Evolutionary conservation across 768 basidiomycete genomes (phyloP).

Genomic region (Collybia sp.): DNA sequence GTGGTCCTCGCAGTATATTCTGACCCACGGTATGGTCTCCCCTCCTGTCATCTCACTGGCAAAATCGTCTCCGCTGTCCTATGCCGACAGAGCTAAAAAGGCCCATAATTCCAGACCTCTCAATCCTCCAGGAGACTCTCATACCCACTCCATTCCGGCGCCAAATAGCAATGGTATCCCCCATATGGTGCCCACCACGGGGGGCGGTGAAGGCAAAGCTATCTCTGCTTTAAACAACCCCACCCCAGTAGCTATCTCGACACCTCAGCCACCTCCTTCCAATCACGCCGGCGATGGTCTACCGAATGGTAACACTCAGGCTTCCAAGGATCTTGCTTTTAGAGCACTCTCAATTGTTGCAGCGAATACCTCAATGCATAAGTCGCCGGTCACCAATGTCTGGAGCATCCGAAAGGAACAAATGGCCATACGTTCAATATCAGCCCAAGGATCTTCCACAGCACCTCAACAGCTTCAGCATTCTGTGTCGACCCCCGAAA

Average conservation of each 20-base stretch:
- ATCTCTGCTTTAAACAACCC: too few relatives aligned
- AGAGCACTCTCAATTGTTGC: slow-evolving; percentile 14
- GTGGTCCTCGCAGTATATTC: too few relatives aligned
- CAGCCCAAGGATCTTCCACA: slow-evolving; percentile 1
- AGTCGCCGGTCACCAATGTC: slow-evolving; percentile 18
- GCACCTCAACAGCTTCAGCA: not conserved
- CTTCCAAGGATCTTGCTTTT: slow-evolving; percentile 10
- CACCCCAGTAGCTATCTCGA: too few relatives aligned
- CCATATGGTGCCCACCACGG: too few relatives aligned
- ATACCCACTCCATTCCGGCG: not conserved
- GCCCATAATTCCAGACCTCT: slow-evolving; percentile 32
- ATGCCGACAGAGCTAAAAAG: slow-evolving; percentile 51
- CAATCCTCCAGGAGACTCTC: slow-evolving; percentile 13
- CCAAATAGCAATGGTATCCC: too few relatives aligned
- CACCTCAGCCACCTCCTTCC: too few relatives aligned
- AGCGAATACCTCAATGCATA: slow-evolving; percentile 9
- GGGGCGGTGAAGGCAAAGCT: too few relatives aligned
- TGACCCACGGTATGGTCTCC: slow-evolving; percentile 12
- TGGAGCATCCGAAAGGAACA: slow-evolving; percentile 26
- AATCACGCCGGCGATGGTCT: too few relatives aligned
- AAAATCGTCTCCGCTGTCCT: slow-evolving; percentile 41
- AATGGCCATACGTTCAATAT: slow-evolving; percentile 16
- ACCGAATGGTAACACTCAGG: not conserved
- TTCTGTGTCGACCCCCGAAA: not conserved
- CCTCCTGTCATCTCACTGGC: slow-evolving; percentile 12